Evolutionary conservation across 495 filamentous ascomycete genomes (phyloP).

Genomic region (Barbatosphaeria neglecta): DNA sequence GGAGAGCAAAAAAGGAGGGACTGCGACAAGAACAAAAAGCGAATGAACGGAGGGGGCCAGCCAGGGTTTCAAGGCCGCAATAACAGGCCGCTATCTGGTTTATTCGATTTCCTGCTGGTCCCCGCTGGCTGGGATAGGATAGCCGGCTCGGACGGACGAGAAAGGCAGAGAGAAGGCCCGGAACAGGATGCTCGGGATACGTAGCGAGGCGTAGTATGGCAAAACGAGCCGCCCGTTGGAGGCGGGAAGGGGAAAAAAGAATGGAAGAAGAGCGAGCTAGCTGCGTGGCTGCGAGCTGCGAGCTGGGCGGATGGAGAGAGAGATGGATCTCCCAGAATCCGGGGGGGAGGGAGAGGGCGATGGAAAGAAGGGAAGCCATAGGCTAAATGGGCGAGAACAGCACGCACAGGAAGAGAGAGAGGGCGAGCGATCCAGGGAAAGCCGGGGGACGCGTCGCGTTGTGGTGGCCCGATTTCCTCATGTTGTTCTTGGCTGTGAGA

Average conservation of each 20-base stretch:
- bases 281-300: too few relatives aligned
- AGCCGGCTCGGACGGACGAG: too few relatives aligned
- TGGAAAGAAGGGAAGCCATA: not conserved
- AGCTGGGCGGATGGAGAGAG: not conserved
- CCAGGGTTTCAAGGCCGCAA: not conserved
- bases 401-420: too few relatives aligned
- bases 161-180: too few relatives aligned
- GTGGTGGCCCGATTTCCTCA: not conserved
- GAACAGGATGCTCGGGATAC: too few relatives aligned
- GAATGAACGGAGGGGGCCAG: not conserved
- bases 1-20: not conserved
- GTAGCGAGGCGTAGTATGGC: not conserved
- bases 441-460: not conserved
- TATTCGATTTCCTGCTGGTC: not conserved
- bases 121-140: not conserved
- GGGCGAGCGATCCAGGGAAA: too few relatives aligned
- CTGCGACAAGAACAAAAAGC: not conserved
- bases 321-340: not conserved
- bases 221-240: not conserved
- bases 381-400: not conserved
- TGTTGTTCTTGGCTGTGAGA: not conserved
- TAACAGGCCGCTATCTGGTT: not conserved
- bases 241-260: not conserved
- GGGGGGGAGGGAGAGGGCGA: not conserved
- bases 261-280: too few relatives aligned